phyloP scores from a whole-genome alignment of 176 grass and related monocot genomes.

The Bromus sterilis region DNA sequence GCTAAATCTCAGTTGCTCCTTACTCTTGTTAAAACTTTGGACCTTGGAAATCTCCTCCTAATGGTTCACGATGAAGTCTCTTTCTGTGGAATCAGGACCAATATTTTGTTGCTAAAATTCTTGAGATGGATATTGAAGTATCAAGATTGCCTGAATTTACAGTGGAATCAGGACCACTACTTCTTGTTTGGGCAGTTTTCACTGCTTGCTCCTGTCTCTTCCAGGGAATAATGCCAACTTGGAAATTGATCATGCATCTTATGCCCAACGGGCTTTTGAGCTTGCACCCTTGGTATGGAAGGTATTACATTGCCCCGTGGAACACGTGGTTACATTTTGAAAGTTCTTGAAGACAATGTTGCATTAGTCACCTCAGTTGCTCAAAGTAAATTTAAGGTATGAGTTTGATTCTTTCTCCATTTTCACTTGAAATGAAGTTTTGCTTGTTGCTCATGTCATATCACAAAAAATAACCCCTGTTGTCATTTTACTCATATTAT shows the following conservation, averaged over 20 bases:
- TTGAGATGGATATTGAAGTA: constrained; percentile 81
- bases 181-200: constrained; percentile 84
- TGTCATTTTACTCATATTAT: no score
- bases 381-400: no score
- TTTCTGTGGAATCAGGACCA: constrained; percentile 66
- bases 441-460: no score
- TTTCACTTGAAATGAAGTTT: no score
- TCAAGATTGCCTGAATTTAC: constrained; percentile 62
- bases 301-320: constrained; percentile 57
- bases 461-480: no score
- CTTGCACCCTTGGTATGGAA: constrained; percentile 57
- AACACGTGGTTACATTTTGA: constrained; percentile 63
- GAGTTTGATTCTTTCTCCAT: no score
- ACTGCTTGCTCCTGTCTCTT: constrained; percentile 70
- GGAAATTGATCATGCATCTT: constrained; percentile 82
- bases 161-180: constrained; percentile 74
- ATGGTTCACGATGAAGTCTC: constrained; percentile 75
- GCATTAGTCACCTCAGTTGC: no score
- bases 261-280: constrained; percentile 69
- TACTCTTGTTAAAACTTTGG: constrained; percentile 81
- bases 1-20: constrained; percentile 78
- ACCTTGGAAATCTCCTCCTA: constrained; percentile 76
- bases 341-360: constrained; percentile 51
- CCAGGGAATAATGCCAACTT: constrained; percentile 44
- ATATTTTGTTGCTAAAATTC: constrained; percentile 77